Evolutionary conservation across 2,329 filamentous ascomycete genomes (phyloP).

Genomic region (Xylaria sp.): DNA sequence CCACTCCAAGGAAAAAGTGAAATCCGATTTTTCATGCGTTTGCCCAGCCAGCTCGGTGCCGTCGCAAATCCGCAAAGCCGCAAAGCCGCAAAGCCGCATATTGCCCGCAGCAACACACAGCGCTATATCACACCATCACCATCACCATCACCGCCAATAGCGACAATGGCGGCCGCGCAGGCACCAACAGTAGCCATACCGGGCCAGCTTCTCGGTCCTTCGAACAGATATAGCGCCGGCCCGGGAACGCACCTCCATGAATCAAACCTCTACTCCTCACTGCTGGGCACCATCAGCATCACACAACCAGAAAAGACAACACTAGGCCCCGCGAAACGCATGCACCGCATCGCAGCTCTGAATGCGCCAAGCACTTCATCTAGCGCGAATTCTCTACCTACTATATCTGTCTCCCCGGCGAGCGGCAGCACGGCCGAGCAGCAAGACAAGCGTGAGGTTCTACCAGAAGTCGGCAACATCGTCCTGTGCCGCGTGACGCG

Average conservation of each 20-base stretch:
- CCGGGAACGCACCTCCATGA: slow-evolving; percentile 86
- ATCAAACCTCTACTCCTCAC: slow-evolving; percentile 80
- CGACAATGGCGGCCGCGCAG: slow-evolving; percentile 40
- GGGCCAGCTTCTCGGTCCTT: slow-evolving; percentile 80
- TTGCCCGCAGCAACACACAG: not conserved
- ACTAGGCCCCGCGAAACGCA: slow-evolving; percentile 65
- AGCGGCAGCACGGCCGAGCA: slow-evolving; percentile 41
- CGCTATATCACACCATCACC: not conserved
- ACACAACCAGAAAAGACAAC: slow-evolving; percentile 49
- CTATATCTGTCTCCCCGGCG: slow-evolving; percentile 64
- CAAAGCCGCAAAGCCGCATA: slow-evolving; percentile 2
- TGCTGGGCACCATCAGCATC: slow-evolving; percentile 76
- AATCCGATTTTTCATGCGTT: not conserved
- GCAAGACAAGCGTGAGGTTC: slow-evolving; percentile 70
- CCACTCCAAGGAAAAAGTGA: slow-evolving; percentile 34
- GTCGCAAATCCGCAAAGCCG: no score
- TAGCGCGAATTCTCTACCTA: slow-evolving; percentile 56
- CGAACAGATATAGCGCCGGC: slow-evolving; percentile 75
- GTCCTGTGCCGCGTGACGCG: slow-evolving; percentile 89
- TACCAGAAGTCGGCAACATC: slow-evolving; percentile 82
- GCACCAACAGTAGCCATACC: slow-evolving; percentile 72
- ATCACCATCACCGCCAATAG: no score
- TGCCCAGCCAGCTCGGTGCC: no score
- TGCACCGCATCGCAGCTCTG: slow-evolving; percentile 60
- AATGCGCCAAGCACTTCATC: slow-evolving; percentile 39